These are phyloP conservation scores for Trichoderma orchidacearum DNA, from an alignment of 495 filamentous ascomycete species.

Conservation along the genomic window DNA sequence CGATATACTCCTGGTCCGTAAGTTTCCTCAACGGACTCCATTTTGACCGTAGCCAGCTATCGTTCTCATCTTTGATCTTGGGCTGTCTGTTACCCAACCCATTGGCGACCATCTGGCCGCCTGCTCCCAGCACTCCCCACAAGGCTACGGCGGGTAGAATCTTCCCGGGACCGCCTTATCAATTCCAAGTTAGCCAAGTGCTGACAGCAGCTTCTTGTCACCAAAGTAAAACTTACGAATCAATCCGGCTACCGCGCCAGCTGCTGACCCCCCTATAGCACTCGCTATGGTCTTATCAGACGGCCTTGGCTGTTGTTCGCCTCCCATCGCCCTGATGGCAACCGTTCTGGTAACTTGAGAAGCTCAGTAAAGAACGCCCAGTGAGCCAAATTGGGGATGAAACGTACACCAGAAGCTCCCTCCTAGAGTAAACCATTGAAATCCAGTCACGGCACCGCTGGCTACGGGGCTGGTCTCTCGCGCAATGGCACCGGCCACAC, in stretches of 20 bases:
- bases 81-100: neutral
- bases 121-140: conserved; percentile 21
- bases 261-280: conserved; percentile 51
- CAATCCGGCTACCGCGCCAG: conserved; percentile 51
- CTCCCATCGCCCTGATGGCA: conserved; percentile 18
- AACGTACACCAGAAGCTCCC: conserved; percentile 60
- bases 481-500: conserved; percentile 54
- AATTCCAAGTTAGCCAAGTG: conserved; percentile 5
- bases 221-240: conserved; percentile 47
- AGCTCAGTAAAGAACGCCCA: conserved; percentile 5
- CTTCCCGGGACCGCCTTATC: conserved; percentile 20
- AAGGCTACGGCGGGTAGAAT: conserved; percentile 47
- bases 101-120: conserved; percentile 2
- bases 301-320: conserved; percentile 32
- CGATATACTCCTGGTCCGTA: conserved; percentile 60
- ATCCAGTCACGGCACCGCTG: conserved; percentile 43
- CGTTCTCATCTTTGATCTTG: neutral
- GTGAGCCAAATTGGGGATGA: neutral
- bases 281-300: conserved; percentile 48
- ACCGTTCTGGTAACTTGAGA: conserved; percentile 20
- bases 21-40: conserved; percentile 67
- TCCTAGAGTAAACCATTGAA: conserved; percentile 71
- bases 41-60: conserved; percentile 36
- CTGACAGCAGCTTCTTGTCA: neutral
- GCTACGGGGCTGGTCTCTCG: conserved; percentile 57